Base-by-base conservation (phyloP, 345 rosid genomes). In the Linum trigynum region DNA sequence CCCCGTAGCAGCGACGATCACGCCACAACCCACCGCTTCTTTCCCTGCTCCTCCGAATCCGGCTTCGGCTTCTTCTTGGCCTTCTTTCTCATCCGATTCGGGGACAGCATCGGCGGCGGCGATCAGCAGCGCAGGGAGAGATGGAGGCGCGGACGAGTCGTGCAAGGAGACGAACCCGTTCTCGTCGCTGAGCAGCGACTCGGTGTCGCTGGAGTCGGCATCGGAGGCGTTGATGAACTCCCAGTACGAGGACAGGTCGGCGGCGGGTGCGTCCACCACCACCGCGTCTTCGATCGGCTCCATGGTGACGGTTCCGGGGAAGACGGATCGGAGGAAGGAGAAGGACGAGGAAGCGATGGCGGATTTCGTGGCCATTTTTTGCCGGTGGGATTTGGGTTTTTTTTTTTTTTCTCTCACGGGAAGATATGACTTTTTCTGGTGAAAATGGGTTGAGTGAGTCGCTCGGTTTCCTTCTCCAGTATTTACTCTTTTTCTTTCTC, bases 191-290 rank as follows among this genome's bases (percentile, higher is more conserved):
- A 39, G 64, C 1, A 74, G 3, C 36, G 70, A 74, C 37, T 74
- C 77, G 10, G 65, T 57, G 17, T 75, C 83, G 0, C 72, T 56
- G 0, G 74, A 61, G 8, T 71, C 78, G 5, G 77, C 74, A 57
- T 78, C 80, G 5, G 76, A 74, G 35, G 45, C 56, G 61, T 74
- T 66, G 17, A 81, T 40, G 62, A 81, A 65, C 72, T 81, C 85
- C 85, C 85, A 81, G 63, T 59, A 62, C 0, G 78, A 72, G 3
- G 53, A 48, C 14, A 48, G 15, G 53, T 48, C 53, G 14, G 12
- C 53, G 12, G 12, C 45, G 9, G 45, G 1, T 45, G 7, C 11
- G 9, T 4, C 51, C 7, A 8, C 11, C 12, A 14, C 9, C 9
- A 7, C 51, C 51, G 51, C 51, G 11, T 10, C 53, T 48, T 48